Conservation (phyloP, 805 yeast genomes). For the Ogataea degrootiae region DNA sequence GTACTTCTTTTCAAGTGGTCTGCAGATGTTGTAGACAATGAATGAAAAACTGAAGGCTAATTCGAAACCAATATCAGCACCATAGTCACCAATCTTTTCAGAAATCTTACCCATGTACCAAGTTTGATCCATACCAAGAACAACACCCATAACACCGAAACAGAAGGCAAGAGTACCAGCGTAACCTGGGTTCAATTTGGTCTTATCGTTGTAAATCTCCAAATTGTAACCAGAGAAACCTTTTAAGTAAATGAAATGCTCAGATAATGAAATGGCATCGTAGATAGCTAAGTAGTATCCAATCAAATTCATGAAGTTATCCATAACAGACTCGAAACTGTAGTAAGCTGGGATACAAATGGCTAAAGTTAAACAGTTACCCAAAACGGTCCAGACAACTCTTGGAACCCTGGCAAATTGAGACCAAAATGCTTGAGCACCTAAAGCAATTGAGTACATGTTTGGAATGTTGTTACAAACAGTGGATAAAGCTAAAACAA, state of each 20-base stretch:
- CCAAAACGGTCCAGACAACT: conserved; percentile 72
- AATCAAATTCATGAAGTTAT: conserved; percentile 85
- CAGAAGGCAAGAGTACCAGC: conserved; percentile 79
- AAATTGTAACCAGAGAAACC: conserved; percentile 60
- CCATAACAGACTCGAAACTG: conserved; percentile 66
- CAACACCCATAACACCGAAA: conserved; percentile 83
- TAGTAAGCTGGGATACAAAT: conserved; percentile 87
- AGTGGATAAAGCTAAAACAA: conserved; percentile 76
- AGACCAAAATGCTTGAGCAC: conserved; percentile 82
- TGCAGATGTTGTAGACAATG: conserved; percentile 48
- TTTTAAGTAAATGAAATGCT: conserved; percentile 74
- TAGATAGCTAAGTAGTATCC: conserved; percentile 89
- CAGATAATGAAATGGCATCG: conserved; percentile 68
- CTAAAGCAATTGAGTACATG: conserved; percentile 84
- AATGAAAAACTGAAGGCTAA: conserved; percentile 65
- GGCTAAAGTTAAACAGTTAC: conserved; percentile 74
- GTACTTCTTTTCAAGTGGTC: conserved; percentile 67
- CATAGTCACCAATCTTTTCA: conserved; percentile 51
- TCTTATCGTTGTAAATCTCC: conserved; percentile 53
- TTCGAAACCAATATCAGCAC: conserved; percentile 89
- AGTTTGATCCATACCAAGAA: conserved; percentile 78
- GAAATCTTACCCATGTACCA: conserved; percentile 80
- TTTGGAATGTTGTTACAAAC: conserved; percentile 91
- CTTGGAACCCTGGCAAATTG: conserved; percentile 74
- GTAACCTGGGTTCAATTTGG: conserved; percentile 63